phyloP scores from a whole-genome alignment of 257 asterid genomes.

The Solanum rostratum region DNA sequence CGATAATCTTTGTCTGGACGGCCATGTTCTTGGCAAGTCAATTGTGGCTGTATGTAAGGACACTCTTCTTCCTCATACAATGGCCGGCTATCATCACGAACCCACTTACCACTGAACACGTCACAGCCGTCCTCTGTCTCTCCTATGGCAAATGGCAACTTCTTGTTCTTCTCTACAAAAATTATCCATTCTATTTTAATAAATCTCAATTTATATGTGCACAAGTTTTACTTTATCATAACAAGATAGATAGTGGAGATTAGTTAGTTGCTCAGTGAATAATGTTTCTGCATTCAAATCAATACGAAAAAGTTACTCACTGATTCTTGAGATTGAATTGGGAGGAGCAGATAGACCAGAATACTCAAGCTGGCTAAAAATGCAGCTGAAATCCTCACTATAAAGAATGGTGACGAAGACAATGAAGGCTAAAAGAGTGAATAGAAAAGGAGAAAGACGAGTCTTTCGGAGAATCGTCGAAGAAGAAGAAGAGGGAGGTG shows the following conservation, averaged over 20 bases:
- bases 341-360: background rate
- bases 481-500: constrained; percentile 16
- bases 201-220: background rate
- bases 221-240: background rate
- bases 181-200: background rate
- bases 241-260: background rate
- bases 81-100: constrained; percentile 38
- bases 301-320: constrained; percentile 8
- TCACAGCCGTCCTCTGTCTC: constrained; percentile 26
- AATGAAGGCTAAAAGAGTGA: constrained; percentile 24
- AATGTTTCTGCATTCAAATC: background rate
- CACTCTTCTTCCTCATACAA: constrained; percentile 59
- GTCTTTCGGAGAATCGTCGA: constrained; percentile 4
- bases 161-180: constrained; percentile 13
- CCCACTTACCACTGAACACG: constrained; percentile 59
- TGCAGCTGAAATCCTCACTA: constrained; percentile 26
- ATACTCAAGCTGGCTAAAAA: constrained; percentile 11
- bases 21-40: constrained; percentile 46
- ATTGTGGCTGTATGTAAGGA: constrained; percentile 43
- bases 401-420: constrained; percentile 27
- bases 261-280: background rate
- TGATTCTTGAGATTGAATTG: constrained; percentile 9
- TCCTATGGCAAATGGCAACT: constrained; percentile 22
- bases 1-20: constrained; percentile 51
- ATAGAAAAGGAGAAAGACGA: constrained; percentile 22